These are phyloP conservation scores for Lyophyllum shimeji DNA, from an alignment of 768 basidiomycete genomes.

Conservation along the genomic window DNA sequence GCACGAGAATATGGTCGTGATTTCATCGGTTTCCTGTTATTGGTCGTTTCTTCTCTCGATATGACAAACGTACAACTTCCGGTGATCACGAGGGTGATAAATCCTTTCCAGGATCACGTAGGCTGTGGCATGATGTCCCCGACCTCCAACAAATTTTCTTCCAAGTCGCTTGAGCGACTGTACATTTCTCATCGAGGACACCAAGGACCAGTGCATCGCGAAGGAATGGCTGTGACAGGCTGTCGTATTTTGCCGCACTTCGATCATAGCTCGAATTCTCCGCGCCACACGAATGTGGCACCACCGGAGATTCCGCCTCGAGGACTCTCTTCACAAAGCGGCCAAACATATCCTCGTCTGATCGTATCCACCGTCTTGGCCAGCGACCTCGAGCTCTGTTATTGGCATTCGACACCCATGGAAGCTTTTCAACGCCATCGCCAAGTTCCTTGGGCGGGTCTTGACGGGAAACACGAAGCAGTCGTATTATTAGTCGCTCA, in stretches of 20 bases:
- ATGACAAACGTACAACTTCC: not conserved
- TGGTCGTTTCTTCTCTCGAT: not conserved
- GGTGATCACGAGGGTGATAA: not conserved
- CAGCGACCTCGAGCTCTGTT: not conserved
- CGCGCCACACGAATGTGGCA: not conserved
- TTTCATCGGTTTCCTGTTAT: not conserved
- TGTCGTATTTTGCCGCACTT: not conserved
- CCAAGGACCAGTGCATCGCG: not conserved
- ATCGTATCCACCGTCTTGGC: not conserved
- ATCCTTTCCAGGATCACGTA: not conserved
- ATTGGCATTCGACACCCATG: conserved; percentile 1
- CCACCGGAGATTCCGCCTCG: not conserved
- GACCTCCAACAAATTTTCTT: no score
- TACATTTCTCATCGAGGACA: not conserved
- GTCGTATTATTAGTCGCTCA: conserved; percentile 7
- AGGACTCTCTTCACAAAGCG: not conserved
- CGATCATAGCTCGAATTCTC: not conserved
- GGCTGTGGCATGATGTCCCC: not conserved
- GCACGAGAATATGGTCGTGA: not conserved
- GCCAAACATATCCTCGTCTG: not conserved
- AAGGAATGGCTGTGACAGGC: no score
- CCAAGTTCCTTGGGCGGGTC: not conserved
- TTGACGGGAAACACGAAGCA: conserved; percentile 2
- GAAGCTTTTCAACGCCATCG: not conserved
- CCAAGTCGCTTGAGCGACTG: no score